phyloP scores from a whole-genome alignment of 805 yeast species.

The Kluyveromyces nonfermentans region DNA sequence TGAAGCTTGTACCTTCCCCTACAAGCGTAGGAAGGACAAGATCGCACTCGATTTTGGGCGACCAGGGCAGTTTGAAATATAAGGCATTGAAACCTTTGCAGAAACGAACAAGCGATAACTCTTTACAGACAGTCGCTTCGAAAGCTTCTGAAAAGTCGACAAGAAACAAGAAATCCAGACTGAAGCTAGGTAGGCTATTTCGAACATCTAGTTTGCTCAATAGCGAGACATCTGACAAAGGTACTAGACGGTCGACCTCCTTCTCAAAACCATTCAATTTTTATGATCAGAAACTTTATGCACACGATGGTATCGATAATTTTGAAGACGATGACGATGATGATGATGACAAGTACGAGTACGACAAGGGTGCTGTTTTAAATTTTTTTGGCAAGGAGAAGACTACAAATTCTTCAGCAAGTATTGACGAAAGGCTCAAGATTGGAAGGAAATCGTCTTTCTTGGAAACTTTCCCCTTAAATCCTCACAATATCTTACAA shows the following conservation, averaged over 20 bases:
- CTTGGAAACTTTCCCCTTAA: slow-evolving; percentile 6
- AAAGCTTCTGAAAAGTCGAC: neutral
- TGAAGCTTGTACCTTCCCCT: neutral
- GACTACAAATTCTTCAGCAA: neutral
- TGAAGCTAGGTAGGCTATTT: slow-evolving; percentile 1
- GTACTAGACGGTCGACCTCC: neutral
- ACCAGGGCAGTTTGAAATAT: neutral
- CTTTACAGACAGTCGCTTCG: neutral
- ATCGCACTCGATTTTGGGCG: slow-evolving; percentile 1
- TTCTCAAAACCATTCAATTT: slow-evolving; percentile 3
- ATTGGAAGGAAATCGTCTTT: slow-evolving; percentile 2
- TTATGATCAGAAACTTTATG: slow-evolving; percentile 10
- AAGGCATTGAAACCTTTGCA: neutral
- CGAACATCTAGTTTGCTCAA: neutral
- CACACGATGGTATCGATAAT: slow-evolving; percentile 24
- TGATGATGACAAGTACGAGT: slow-evolving; percentile 19
- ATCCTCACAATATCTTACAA: slow-evolving; percentile 8
- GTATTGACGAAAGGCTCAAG: slow-evolving; percentile 1
- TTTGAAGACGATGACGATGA: slow-evolving; percentile 28
- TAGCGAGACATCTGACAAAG: neutral
- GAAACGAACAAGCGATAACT: neutral
- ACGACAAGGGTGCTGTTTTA: slow-evolving; percentile 6
- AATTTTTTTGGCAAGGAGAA: slow-evolving; percentile 3
- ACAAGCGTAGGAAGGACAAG: neutral
- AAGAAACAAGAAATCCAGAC: slow-evolving; percentile 1